These are phyloP conservation scores for Malus domestica DNA, from an alignment of 306 rosid genomes.

Conservation along the genomic window DNA sequence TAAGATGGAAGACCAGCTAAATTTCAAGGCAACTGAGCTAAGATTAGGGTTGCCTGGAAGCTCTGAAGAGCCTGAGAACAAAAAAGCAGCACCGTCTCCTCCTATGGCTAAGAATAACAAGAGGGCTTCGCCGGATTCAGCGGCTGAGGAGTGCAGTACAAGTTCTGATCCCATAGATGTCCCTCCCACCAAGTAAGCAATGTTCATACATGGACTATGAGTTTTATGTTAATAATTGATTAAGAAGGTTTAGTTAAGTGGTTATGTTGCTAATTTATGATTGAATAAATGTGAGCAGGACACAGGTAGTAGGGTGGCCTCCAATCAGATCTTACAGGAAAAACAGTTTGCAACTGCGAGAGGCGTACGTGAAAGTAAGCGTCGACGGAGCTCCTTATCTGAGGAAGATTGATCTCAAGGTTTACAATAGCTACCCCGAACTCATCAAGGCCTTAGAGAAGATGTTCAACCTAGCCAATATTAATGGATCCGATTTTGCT, in stretches of 20 bases:
- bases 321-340: conserved; percentile 69
- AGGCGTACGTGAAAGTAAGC: conserved; percentile 65
- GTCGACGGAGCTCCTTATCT: conserved; percentile 86
- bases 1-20: conserved; percentile 31
- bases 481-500: conserved; percentile 51
- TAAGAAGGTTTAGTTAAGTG: not conserved
- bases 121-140: conserved; percentile 39
- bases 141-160: conserved; percentile 22
- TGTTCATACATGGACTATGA: not conserved
- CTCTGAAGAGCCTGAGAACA: conserved; percentile 19
- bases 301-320: conserved; percentile 95
- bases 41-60: conserved; percentile 64
- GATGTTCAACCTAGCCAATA: conserved; percentile 54
- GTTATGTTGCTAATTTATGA: not conserved
- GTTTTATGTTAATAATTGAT: not conserved
- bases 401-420: conserved; percentile 68
- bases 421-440: conserved; percentile 56
- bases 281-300: conserved; percentile 25
- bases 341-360: conserved; percentile 42
- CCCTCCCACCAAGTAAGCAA: conserved; percentile 53
- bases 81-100: conserved; percentile 8
- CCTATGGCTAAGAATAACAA: conserved; percentile 31
- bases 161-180: conserved; percentile 8
- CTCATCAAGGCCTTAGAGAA: conserved; percentile 62
- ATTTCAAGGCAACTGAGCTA: conserved; percentile 53